These are phyloP conservation scores for Fusarium staphyleae DNA, from an alignment of 2,329 filamentous ascomycete species.

Conservation along the genomic window DNA sequence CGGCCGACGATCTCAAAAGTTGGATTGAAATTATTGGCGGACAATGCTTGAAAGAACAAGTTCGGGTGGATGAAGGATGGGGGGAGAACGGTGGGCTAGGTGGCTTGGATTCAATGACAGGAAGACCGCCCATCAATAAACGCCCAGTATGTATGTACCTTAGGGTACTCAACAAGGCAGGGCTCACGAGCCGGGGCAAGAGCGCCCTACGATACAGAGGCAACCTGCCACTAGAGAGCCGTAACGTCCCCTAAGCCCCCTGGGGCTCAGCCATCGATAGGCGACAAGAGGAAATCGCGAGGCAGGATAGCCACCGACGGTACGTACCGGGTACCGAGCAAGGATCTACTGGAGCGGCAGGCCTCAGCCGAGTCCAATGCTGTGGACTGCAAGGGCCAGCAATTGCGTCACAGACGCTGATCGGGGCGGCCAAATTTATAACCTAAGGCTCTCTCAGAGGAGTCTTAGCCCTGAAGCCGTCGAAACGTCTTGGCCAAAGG, in stretches of 20 bases:
- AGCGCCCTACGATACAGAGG: not conserved
- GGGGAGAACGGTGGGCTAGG: not conserved
- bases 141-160: not conserved
- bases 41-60: not conserved
- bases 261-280: constrained; percentile 16
- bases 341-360: constrained; percentile 19
- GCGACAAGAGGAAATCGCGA: not conserved
- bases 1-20: constrained; percentile 14
- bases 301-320: not conserved
- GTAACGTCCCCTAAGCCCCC: constrained; percentile 14
- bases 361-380: constrained; percentile 27
- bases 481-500: constrained; percentile 27
- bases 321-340: constrained; percentile 1
- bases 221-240: constrained; percentile 11
- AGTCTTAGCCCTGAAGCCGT: constrained; percentile 23
- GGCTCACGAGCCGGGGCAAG: not conserved
- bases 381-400: constrained; percentile 37
- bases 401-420: constrained; percentile 46
- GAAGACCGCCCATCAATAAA: constrained; percentile 6
- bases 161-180: not conserved
- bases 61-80: not conserved
- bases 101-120: constrained; percentile 3
- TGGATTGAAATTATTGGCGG: constrained; percentile 7
- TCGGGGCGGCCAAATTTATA: constrained; percentile 35
- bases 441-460: constrained; percentile 31